phyloP scores from a whole-genome alignment of 345 rosid genomes.

The Eucalyptus guilfoylei region DNA sequence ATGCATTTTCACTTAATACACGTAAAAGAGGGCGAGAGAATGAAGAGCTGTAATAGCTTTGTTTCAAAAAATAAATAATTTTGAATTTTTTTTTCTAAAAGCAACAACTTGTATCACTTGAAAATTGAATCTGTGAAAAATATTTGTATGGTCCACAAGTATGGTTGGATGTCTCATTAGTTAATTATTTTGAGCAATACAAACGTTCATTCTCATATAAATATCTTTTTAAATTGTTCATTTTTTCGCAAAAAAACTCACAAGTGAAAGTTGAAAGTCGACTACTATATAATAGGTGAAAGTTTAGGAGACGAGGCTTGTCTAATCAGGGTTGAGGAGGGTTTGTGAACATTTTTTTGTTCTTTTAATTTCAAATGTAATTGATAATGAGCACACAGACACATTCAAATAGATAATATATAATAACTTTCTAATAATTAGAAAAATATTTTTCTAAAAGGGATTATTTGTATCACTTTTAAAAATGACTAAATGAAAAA shows the following conservation, averaged over 20 bases:
- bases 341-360: background rate
- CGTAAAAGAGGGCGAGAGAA: background rate
- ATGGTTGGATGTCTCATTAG: too few species aligned
- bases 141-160: accelerated
- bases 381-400: accelerated
- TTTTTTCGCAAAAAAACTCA: accelerated
- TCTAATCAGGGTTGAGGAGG: accelerated
- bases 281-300: accelerated
- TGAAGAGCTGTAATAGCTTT: background rate
- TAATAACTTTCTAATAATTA: accelerated
- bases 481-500: background rate
- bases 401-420: background rate
- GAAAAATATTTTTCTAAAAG: too few species aligned
- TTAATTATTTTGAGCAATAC: background rate
- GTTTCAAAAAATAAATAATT: background rate
- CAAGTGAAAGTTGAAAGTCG: accelerated
- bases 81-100: background rate
- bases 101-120: background rate
- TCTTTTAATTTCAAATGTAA: background rate
- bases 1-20: background rate
- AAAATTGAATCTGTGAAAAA: background rate
- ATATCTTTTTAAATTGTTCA: background rate
- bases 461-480: background rate
- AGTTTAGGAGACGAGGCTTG: accelerated
- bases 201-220: background rate